Evolutionary conservation across 768 basidiomycete genomes (phyloP), one percentile per base, ranked within the genome.

Genomic region (Tremella mesenterica): DNA sequence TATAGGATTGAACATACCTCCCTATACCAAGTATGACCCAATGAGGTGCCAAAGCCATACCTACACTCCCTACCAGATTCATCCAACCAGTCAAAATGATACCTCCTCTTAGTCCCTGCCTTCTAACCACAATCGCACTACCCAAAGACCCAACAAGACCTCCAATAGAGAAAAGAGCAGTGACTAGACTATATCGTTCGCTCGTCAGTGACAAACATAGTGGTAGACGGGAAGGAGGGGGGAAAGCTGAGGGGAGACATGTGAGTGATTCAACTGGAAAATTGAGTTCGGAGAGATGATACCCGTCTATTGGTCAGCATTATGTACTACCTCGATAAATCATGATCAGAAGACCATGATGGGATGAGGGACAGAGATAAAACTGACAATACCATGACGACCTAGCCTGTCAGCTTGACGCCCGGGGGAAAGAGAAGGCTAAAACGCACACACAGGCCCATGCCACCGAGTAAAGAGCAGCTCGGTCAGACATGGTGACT

Each of bases 241-340:
- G 55, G 41, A 61, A 27, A 43, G 69, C 61, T 6, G 64, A 57
- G 28, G 71, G 58, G 47, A 79, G 79, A 75, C 89, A 93, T 2
- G 85, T 88, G 52, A 91, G 69, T 38, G 84, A 69, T 4, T 79
- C 80, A 66, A 88, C 83, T 23, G 92, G 83, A 69, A 91, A 89
- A 71, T 96, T 96, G 54, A 96, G 80, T 14, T 84, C 84, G 1
- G 89, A 86, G 36, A 90, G 87, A 71, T 93, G 88, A 72, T 86
- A 95, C n/a, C 90, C 91, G 75, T 88, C 65, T 67, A 41, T n/a
- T n/a, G 1, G 10, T 59, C 23, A 50, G 44, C 29, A 36, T 6
- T 25, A 49, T 3, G 23, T 20, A 26, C 50, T 41, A 34, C 26
- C 33, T 30, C 18, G 18, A 30, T 10, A 3, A 33, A 16, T 26